Base-by-base conservation (phyloP, 2,329 filamentous ascomycete species). In the Dactylellina drechsleri region DNA sequence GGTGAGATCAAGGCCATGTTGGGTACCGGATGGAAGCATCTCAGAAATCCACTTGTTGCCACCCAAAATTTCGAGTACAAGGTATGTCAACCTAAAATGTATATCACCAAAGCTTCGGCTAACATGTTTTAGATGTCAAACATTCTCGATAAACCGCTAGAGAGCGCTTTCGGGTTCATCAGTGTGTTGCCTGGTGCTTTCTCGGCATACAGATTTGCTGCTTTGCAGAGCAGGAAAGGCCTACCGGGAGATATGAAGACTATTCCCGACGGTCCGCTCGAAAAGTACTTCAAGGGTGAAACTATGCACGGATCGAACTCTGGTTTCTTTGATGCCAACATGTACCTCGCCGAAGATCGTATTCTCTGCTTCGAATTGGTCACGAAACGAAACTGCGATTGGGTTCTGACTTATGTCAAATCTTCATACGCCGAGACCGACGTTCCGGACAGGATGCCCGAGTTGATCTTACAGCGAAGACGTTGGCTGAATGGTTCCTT, bases 1-100 rank as follows among this genome's bases (percentile, higher is more conserved):
- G 95, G 95, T 83, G 95, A 99, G 82, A 99, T 99, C 85, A 98
- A 99, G 83, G 94, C 94, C 78, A 97, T 98, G 93, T 85, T 98
- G 84, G 91, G 90, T 26, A 88, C 88, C 2, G 89, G 87, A 70
- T 93, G 94, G 77, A 94, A 91, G 82, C 93, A 96, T 79, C 87
- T 99, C 41, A 82, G 97, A 78, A 99, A 98, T 80, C 95, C 95
- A 0, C 87, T 99, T 3, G 92, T 99, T 20, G 95, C 95, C 1
- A 93, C 93, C 0, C 95, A 99, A 80, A 99, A 99, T 81, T 99
- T 99, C 79, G 95, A 99, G 84, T 99, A 99, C 87, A 99, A 99
- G 70, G 77, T 78, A 73, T 23, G 60, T 20, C 5, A 36, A 36
- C 2, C 23, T 23, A 2, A 23, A 23, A 23, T 4, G n/a, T 23